Evolutionary conservation across 73 alveolate species (phyloP).

Genomic region (Tetrahymena borealis): DNA sequence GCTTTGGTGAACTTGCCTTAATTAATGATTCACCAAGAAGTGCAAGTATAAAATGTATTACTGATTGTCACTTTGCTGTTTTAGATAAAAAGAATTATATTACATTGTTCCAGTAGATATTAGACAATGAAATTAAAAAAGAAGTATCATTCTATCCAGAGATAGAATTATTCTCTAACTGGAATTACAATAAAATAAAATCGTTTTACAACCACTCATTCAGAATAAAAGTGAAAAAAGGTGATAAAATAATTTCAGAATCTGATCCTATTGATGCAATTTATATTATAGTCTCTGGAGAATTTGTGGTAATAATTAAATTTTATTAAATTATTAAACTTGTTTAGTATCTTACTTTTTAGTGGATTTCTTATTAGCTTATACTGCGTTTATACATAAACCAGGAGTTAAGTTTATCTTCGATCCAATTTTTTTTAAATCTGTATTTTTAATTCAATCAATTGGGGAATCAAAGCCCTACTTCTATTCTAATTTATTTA

Average conservation of each 20-base stretch:
- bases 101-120: not conserved
- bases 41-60: slow-evolving; percentile 25
- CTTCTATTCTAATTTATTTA: too few species aligned
- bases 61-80: slow-evolving; percentile 26
- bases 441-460: too few species aligned
- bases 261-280: not conserved
- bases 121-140: not conserved
- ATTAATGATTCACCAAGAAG: slow-evolving; percentile 16
- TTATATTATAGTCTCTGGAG: not conserved
- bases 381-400: too few species aligned
- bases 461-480: too few species aligned
- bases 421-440: too few species aligned
- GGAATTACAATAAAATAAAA: not conserved
- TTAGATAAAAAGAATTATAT: slow-evolving; percentile 1
- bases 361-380: too few species aligned
- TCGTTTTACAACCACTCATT: not conserved
- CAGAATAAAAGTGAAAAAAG: not conserved
- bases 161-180: not conserved
- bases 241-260: not conserved
- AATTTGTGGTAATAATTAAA: not conserved
- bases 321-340: too few species aligned
- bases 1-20: slow-evolving; percentile 34
- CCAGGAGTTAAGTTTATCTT: too few species aligned
- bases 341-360: too few species aligned
- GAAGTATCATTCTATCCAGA: not conserved